Percentiles rank a stretch among this genome's conserved stretches.
Conservation (phyloP, 306 rosid species). For the Rosa multiflora region DNA sequence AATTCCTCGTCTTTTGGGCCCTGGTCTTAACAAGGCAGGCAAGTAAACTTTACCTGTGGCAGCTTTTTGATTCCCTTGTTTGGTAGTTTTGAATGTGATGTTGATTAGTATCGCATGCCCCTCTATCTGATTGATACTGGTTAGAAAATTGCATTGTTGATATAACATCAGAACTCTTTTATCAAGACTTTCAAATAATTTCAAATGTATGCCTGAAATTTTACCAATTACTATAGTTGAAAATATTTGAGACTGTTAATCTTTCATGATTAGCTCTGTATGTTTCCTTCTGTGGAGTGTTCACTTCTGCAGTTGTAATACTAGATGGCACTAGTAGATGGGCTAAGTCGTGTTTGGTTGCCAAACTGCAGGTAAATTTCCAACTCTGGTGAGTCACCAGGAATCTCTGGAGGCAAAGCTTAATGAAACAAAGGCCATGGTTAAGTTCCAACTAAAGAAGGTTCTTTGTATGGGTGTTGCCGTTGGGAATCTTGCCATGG, state of each 20-base stretch:
- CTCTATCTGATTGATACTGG: neutral
- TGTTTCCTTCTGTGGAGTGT: neutral
- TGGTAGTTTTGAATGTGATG: neutral
- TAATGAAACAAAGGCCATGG: slow-evolving; percentile 72
- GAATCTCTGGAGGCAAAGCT: slow-evolving; percentile 71
- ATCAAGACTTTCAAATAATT: neutral
- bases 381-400: slow-evolving; percentile 67
- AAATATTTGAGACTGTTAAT: neutral
- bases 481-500: slow-evolving; percentile 71
- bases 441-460: slow-evolving; percentile 75
- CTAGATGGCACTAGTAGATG: neutral
- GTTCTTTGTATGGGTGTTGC: slow-evolving; percentile 88
- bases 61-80: neutral
- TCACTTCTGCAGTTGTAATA: neutral
- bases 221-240: neutral
- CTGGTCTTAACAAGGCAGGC: slow-evolving; percentile 87
- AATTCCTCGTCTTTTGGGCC: slow-evolving; percentile 75
- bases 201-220: neutral
- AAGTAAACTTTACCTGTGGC: slow-evolving; percentile 20
- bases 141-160: neutral
- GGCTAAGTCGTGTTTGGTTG: neutral
- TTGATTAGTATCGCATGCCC: neutral
- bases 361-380: slow-evolving; percentile 59
- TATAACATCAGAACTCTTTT: neutral
- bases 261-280: too few relatives aligned